Base-by-base conservation (phyloP, 2,329 filamentous ascomycete genomes). In the Diaporthe vexans region DNA sequence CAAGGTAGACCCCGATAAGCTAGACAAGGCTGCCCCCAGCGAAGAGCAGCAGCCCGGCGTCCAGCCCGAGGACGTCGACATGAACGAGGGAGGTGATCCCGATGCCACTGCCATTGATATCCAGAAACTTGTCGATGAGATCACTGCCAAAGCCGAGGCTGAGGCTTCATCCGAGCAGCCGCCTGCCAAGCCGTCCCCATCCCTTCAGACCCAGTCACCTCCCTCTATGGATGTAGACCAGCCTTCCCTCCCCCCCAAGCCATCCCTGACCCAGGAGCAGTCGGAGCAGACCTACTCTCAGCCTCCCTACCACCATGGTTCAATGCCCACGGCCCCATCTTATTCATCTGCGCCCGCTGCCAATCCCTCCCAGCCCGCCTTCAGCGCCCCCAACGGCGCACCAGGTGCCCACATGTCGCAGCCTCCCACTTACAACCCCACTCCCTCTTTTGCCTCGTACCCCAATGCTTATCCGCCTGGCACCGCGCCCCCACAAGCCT, bases 71-170 rank as follows among this genome's bases (percentile, higher is more conserved):
- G 75, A 46, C 59, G 63, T 61, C 73, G 75, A 77, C 46, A 69
- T 71, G 74, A 72, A 46, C 54, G 73, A 65, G 48, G 76, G 54
- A 72, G 52, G 46, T 73, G 71, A 73, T 40, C n/a, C 57, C 56
- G 71, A 75, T 74, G 71, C 74, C 24, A 75, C 78, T 79, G 75
- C 77, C 71, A 70, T 82, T 80, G 81, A 82, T 72, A 82, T 83
- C 59, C 80, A 82, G 74, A 81, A 82, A 78, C 79, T 83, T 78
- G 79, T 83, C 75, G 79, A 82, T 76, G 78, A 80, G 70, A 82
- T 83, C 58, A 81, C 82, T 70, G 80, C 80, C 56, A 78, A 77
- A 73, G 79, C 79, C 51, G 72, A 76, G 75, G 79, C 79, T 61
- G 72, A 75, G 59, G 63, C 75, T 72, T 59, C 68, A 29, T 74